These are phyloP conservation scores for Quercus parvula DNA, from an alignment of 306 rosid species.

Conservation along the genomic window DNA sequence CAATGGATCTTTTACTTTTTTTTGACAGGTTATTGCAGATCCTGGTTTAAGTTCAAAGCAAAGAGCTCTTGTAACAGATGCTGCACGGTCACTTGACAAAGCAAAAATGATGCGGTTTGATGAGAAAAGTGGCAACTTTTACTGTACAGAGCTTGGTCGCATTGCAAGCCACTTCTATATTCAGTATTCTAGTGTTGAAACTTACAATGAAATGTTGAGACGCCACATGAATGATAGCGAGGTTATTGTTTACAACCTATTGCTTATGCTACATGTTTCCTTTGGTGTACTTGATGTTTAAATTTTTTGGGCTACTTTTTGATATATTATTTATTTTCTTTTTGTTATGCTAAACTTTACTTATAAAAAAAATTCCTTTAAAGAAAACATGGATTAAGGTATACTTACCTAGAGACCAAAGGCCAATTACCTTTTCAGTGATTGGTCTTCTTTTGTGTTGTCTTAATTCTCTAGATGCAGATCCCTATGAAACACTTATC, in stretches of 20 bases:
- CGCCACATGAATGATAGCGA: conserved; percentile 93
- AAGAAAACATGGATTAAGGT: not conserved
- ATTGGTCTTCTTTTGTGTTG: not conserved
- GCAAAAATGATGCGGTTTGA: conserved; percentile 99
- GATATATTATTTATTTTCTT: not conserved
- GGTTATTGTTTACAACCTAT: conserved; percentile 48
- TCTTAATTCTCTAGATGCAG: not conserved
- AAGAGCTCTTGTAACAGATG: conserved; percentile 82
- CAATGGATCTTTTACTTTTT: conserved; percentile 2
- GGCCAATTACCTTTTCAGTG: not conserved
- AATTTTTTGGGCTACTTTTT: conserved; percentile 1
- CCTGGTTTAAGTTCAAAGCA: conserved; percentile 84
- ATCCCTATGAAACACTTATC: not conserved
- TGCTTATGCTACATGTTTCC: not conserved
- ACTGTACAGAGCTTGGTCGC: conserved; percentile 99
- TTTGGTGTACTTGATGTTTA: not conserved
- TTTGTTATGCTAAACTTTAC: no score
- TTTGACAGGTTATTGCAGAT: conserved; percentile 82
- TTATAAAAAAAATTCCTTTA: not conserved
- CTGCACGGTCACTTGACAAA: conserved; percentile 94
- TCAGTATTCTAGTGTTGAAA: conserved; percentile 94
- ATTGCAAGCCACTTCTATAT: conserved; percentile 99
- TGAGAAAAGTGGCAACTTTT: conserved; percentile 97
- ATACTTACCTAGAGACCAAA: not conserved
- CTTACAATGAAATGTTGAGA: conserved; percentile 90